Percentiles rank a stretch among this genome's conserved stretches.
Evolutionary conservation across 2,329 filamentous ascomycete species (phyloP).

Genomic region (Fusarium sarcochroum): DNA sequence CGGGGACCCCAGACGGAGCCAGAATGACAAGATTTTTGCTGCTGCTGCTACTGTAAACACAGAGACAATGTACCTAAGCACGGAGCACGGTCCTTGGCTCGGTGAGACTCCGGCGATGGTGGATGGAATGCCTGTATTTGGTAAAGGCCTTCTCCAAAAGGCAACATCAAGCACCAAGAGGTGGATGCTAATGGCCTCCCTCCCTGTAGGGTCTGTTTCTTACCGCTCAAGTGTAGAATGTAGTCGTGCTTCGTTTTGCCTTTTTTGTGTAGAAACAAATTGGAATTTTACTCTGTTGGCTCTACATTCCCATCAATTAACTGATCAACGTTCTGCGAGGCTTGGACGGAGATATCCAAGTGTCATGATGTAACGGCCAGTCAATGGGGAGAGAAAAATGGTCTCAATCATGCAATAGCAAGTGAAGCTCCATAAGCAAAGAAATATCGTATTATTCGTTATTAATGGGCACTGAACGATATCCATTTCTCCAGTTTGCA

Average conservation of each 20-base stretch:
- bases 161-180: slow-evolving; percentile 29
- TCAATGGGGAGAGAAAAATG: background rate
- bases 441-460: background rate
- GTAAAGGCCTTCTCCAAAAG: slow-evolving; percentile 22
- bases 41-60: too few species aligned
- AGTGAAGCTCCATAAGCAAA: background rate
- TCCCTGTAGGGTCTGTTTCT: background rate
- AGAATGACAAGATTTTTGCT: background rate
- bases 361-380: background rate
- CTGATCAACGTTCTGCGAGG: too few species aligned
- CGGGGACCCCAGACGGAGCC: slow-evolving; percentile 44
- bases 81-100: slow-evolving; percentile 4
- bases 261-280: background rate
- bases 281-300: background rate
- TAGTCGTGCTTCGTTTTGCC: background rate
- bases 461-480: background rate
- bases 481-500: background rate
- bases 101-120: slow-evolving; percentile 31
- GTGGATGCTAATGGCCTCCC: background rate
- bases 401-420: background rate
- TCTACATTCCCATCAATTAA: background rate
- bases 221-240: background rate
- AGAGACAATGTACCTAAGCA: background rate
- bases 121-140: slow-evolving; percentile 22
- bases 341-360: background rate